phyloP scores from a whole-genome alignment of 352 stramenopile genomes.

The Blastocystis sp. region DNA sequence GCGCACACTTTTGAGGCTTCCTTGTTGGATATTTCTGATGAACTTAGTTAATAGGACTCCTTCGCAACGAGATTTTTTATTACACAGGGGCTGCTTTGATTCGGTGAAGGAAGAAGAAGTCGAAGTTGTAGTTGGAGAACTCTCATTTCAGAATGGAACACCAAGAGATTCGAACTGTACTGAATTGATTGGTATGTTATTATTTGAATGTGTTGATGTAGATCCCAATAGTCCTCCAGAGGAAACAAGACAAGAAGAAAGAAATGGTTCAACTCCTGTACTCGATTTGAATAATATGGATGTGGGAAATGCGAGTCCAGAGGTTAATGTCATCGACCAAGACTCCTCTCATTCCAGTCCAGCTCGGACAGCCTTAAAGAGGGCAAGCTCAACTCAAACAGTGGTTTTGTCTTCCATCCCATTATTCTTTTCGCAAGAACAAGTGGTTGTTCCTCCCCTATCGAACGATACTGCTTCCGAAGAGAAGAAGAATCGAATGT shows the following conservation, averaged over 20 bases:
- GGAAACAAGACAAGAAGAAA: too few relatives aligned
- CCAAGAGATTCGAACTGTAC: too few relatives aligned
- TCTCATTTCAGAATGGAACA: too few relatives aligned
- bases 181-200: too few relatives aligned
- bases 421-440: background rate
- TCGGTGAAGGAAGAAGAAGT: background rate
- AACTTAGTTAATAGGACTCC: constrained; percentile 10
- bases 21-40: background rate
- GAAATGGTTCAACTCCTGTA: too few relatives aligned
- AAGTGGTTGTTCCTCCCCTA: background rate
- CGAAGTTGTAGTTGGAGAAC: too few relatives aligned
- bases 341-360: too few relatives aligned
- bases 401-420: background rate
- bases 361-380: background rate
- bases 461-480: background rate
- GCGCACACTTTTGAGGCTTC: constrained; percentile 21
- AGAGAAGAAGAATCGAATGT: background rate
- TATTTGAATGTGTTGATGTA: too few relatives aligned
- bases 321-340: too few relatives aligned
- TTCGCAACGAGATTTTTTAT: constrained; percentile 14
- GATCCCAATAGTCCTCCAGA: too few relatives aligned
- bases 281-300: too few relatives aligned
- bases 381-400: background rate
- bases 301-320: too few relatives aligned
- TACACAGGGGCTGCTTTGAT: background rate